phyloP scores from a whole-genome alignment of 2,329 filamentous ascomycete species.

The Colletotrichum trifolii region DNA sequence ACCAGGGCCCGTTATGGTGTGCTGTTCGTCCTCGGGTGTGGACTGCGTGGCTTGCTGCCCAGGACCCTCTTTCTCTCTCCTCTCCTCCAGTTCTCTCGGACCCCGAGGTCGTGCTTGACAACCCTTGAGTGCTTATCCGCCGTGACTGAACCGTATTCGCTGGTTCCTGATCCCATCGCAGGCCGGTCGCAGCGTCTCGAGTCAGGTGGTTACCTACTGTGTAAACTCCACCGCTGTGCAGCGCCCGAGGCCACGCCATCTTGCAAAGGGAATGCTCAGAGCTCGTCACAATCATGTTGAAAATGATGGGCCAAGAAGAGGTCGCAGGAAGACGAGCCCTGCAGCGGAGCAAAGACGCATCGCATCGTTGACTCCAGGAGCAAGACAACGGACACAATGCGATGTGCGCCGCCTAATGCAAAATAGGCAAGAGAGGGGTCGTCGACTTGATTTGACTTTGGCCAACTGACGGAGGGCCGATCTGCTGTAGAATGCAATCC shows the following conservation, averaged over 20 bases:
- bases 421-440: conserved; percentile 11
- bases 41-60: neutral
- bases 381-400: no score
- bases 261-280: conserved; percentile 30
- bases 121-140: no score
- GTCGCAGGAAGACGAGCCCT: no score
- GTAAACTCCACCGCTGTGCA: conserved; percentile 16
- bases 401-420: neutral
- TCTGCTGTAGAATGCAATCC: conserved; percentile 1
- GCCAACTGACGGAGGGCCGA: neutral
- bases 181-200: neutral
- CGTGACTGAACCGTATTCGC: conserved; percentile 6
- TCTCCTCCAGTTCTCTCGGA: neutral
- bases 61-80: neutral
- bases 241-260: conserved; percentile 9
- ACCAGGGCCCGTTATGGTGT: neutral
- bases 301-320: conserved; percentile 1
- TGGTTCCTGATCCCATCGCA: conserved; percentile 8
- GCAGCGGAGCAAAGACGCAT: no score
- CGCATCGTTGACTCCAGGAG: no score
- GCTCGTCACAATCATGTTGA: conserved; percentile 6
- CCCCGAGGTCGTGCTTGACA: no score
- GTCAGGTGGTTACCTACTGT: conserved; percentile 1
- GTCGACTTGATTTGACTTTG: conserved; percentile 3
- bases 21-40: conserved; percentile 23